phyloP scores from a whole-genome alignment of 495 filamentous ascomycete species.

The Penicillium maclennaniae region DNA sequence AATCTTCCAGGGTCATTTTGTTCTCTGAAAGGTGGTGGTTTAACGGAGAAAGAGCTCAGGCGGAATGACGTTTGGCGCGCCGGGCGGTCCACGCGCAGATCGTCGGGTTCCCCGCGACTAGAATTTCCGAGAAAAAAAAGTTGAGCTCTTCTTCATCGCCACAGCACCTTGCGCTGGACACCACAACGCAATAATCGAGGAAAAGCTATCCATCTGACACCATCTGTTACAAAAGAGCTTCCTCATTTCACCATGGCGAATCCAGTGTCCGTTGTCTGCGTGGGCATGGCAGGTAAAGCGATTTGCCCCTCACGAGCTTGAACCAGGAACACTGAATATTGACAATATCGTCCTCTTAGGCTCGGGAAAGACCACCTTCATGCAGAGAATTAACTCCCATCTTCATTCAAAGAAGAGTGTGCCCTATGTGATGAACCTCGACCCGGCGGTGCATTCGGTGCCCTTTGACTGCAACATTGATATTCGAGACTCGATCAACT shows the following conservation, averaged over 20 bases:
- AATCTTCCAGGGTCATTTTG: slow-evolving; percentile 52
- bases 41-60: slow-evolving; percentile 16
- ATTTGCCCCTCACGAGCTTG: slow-evolving; percentile 1
- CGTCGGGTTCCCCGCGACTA: slow-evolving; percentile 30
- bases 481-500: slow-evolving; percentile 97
- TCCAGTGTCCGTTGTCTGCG: slow-evolving; percentile 78
- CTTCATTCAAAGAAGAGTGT: slow-evolving; percentile 69
- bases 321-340: slow-evolving; percentile 1
- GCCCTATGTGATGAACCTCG: slow-evolving; percentile 95
- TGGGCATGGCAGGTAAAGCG: slow-evolving; percentile 83
- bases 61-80: slow-evolving; percentile 37
- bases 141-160: slow-evolving; percentile 15
- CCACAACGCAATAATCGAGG: background rate
- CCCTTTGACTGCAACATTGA: slow-evolving; percentile 99
- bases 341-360: slow-evolving; percentile 42
- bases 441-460: slow-evolving; percentile 89
- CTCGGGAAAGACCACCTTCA: slow-evolving; percentile 97
- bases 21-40: background rate
- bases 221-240: background rate
- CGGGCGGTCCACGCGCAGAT: slow-evolving; percentile 32
- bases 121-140: slow-evolving; percentile 28
- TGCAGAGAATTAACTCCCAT: slow-evolving; percentile 93
- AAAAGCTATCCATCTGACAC: background rate
- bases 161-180: background rate
- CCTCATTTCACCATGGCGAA: slow-evolving; percentile 35